A percentile compares a stretch with the other conserved stretches of the same genome.
Conservation (phyloP, 768 basidiomycete genomes). For the Amanita polypyramis region DNA sequence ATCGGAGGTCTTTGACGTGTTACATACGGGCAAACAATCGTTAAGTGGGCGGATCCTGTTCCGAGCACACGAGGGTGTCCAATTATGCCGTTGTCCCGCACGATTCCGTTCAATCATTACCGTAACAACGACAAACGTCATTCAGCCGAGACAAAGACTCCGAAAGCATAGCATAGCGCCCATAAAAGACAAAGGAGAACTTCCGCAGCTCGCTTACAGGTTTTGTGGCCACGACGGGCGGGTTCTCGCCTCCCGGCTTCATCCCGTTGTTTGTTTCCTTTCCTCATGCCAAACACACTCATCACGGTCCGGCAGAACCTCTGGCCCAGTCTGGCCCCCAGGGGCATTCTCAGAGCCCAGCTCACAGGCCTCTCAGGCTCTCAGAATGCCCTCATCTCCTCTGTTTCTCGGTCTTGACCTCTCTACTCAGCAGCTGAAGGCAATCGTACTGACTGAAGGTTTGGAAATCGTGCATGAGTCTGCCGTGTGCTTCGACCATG, state of each 20-base stretch:
- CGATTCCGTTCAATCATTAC: slow-evolving; percentile 1
- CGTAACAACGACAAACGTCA: not conserved
- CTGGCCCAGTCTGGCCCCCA: no score
- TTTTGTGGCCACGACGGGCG: no score
- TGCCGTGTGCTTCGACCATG: slow-evolving; percentile 71
- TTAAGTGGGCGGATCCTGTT: not conserved
- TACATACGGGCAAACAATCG: not conserved
- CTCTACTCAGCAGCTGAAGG: slow-evolving; percentile 81
- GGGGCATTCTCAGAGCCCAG: no score
- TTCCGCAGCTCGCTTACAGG: not conserved
- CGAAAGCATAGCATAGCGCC: not conserved
- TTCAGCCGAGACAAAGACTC: not conserved
- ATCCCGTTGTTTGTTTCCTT: no score
- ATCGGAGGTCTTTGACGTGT: not conserved
- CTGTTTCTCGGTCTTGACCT: slow-evolving; percentile 77
- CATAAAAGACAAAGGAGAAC: not conserved
- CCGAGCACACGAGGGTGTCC: not conserved
- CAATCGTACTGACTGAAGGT: slow-evolving; percentile 51
- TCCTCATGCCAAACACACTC: no score
- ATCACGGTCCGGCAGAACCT: no score
- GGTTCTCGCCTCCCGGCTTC: no score
- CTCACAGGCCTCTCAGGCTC: not conserved
- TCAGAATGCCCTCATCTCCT: slow-evolving; percentile 1
- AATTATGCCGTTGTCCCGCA: no score
- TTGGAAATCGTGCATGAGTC: slow-evolving; percentile 53